Evolutionary conservation across 805 yeast genomes (phyloP).

Genomic region (Scheffersomyces lignosus): DNA sequence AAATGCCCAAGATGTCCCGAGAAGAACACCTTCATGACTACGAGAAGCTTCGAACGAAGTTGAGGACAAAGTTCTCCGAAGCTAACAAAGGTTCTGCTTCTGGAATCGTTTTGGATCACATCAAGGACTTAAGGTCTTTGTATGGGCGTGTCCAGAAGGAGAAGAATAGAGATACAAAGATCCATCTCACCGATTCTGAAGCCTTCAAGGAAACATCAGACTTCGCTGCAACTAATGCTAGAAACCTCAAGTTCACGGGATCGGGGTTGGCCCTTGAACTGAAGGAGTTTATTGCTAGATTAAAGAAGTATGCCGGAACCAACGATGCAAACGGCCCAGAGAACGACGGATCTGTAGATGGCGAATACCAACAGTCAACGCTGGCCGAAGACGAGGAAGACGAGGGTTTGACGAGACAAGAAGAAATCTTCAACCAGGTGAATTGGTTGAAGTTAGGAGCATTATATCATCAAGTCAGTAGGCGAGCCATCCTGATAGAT

Average conservation of each 20-base stretch:
- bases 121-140: constrained; percentile 47
- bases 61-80: constrained; percentile 42
- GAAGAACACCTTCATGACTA: constrained; percentile 21
- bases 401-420: constrained; percentile 11
- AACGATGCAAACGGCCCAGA: constrained; percentile 1
- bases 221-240: constrained; percentile 63
- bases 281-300: constrained; percentile 43
- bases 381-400: constrained; percentile 18
- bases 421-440: constrained; percentile 41
- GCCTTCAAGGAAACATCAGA: constrained; percentile 60
- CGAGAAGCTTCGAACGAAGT: constrained; percentile 25
- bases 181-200: constrained; percentile 56
- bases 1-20: neutral
- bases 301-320: constrained; percentile 32
- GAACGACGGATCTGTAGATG: constrained; percentile 16
- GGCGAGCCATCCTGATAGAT: constrained; percentile 50
- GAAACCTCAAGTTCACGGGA: constrained; percentile 59
- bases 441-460: constrained; percentile 65
- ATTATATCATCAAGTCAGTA: constrained; percentile 46
- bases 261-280: constrained; percentile 50
- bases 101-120: constrained; percentile 42
- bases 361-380: constrained; percentile 10
- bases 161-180: constrained; percentile 31
- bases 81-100: constrained; percentile 63
- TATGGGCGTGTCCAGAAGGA: constrained; percentile 43